These are phyloP conservation scores for Aegilops tauschii DNA, from an alignment of 176 grass and related monocot genomes.

Conservation along the genomic window DNA sequence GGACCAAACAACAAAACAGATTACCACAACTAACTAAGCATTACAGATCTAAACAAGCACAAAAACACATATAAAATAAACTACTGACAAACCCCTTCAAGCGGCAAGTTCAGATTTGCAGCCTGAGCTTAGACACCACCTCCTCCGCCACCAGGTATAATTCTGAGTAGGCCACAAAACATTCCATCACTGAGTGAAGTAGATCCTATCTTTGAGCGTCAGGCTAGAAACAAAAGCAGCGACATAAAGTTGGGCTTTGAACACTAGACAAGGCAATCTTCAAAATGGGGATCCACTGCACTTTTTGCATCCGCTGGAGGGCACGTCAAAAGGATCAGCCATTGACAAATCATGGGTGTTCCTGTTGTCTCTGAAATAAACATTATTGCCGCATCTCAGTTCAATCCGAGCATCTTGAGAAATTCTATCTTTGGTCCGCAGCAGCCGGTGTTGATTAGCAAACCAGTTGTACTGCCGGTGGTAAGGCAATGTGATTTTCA, in stretches of 20 bases:
- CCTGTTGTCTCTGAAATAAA: neutral
- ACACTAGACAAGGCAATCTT: no score
- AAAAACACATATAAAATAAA: neutral
- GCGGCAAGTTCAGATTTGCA: neutral
- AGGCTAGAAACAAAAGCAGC: no score
- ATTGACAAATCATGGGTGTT: neutral
- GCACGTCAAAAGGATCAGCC: neutral
- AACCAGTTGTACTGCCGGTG: neutral
- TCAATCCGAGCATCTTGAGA: neutral
- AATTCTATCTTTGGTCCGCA: neutral
- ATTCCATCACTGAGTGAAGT: no score
- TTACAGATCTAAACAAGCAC: neutral
- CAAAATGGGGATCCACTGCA: neutral
- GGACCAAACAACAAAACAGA: neutral
- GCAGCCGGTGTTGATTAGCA: neutral
- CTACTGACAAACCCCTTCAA: neutral
- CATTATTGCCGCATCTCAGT: neutral
- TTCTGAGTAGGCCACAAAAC: no score
- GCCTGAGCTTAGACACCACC: neutral
- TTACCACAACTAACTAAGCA: neutral
- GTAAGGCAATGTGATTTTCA: neutral
- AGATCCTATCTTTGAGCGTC: no score
- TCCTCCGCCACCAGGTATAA: no score
- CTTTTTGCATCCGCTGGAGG: neutral
- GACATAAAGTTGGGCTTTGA: no score